phyloP scores from a whole-genome alignment of 108 stramenopile genomes.

The Cyclotella baltica region DNA sequence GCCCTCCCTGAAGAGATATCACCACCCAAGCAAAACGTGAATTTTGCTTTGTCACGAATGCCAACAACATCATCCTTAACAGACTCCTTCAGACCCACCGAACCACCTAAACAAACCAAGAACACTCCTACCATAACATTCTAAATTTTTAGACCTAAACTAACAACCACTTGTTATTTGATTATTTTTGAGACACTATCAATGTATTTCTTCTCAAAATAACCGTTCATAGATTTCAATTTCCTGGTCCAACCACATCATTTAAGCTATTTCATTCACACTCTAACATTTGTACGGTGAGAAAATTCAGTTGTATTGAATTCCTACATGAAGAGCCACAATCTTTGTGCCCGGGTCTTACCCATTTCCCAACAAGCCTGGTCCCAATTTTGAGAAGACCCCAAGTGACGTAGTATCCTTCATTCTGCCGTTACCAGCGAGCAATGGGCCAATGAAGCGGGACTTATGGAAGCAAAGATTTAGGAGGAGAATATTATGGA shows the following conservation, averaged over 20 bases:
- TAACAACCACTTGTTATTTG: too few relatives aligned
- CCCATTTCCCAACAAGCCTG: not conserved
- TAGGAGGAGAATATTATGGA: not conserved
- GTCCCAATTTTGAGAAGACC: not conserved
- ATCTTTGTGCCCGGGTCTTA: not conserved
- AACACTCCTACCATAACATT: not conserved
- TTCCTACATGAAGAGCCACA: not conserved
- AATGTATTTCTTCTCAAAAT: too few relatives aligned
- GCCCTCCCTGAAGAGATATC: too few relatives aligned
- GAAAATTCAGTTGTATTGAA: too few relatives aligned
- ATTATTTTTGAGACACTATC: too few relatives aligned
- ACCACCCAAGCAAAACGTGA: too few relatives aligned
- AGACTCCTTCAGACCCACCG: not conserved
- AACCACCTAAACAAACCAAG: not conserved
- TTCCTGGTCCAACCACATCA: too few relatives aligned
- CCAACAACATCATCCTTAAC: not conserved
- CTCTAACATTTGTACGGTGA: too few relatives aligned
- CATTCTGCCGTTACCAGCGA: not conserved
- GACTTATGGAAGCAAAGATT: not conserved
- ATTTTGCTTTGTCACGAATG: too few relatives aligned
- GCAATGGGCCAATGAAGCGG: not conserved
- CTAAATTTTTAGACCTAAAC: too few relatives aligned
- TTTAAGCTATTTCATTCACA: too few relatives aligned
- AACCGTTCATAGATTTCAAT: too few relatives aligned
- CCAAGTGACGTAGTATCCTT: not conserved